phyloP scores from a whole-genome alignment of 2,329 filamentous ascomycete genomes.

The Aspergillus piperis region DNA sequence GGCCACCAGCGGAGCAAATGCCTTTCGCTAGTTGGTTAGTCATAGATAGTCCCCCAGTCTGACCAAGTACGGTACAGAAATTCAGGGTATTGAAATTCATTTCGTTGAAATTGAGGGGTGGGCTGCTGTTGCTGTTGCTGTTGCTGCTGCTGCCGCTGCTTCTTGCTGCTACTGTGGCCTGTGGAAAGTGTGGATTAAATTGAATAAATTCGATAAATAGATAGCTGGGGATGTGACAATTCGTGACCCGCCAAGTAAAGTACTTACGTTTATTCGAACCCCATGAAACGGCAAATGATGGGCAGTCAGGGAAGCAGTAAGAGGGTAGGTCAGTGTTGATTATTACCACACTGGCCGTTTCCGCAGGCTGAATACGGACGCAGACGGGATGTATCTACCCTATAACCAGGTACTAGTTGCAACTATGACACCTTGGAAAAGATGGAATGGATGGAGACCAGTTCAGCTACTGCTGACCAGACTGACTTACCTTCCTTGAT shows the following conservation, averaged over 20 bases:
- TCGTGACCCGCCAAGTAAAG: not conserved
- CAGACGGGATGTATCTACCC: slow-evolving; percentile 3
- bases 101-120: not conserved
- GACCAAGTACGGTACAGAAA: not conserved
- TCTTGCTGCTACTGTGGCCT: not conserved
- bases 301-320: not conserved
- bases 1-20: slow-evolving; percentile 14
- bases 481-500: not conserved
- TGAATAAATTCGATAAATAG: not conserved
- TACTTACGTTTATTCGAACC: not conserved
- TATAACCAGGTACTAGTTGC: slow-evolving; percentile 3
- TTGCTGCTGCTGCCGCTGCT: not conserved
- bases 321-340: not conserved
- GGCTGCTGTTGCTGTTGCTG: not conserved
- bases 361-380: not conserved
- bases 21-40: slow-evolving; percentile 5
- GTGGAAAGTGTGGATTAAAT: not conserved
- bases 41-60: not conserved
- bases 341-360: not conserved
- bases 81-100: not conserved
- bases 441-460: not conserved
- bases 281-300: not conserved
- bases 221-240: not conserved
- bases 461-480: not conserved
- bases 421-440: not conserved